These are phyloP conservation scores for Trypanosomatidae sp. DNA, from an alignment of 208 protist species.

Conservation along the genomic window DNA sequence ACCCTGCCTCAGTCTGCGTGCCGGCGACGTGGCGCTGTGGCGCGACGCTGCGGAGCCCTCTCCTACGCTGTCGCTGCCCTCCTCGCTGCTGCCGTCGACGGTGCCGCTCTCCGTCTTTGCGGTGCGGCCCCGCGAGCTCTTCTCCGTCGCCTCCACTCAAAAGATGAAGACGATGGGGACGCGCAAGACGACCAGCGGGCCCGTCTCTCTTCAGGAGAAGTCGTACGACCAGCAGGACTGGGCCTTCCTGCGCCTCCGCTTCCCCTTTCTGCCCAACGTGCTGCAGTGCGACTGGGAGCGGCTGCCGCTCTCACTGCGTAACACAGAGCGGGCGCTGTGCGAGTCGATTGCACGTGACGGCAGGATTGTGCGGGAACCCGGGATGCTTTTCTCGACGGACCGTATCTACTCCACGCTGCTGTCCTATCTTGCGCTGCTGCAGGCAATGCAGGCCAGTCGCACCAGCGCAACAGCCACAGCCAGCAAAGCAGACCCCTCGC, in stretches of 20 bases:
- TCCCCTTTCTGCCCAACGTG: constrained; percentile 42
- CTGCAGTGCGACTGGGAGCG: constrained; percentile 45
- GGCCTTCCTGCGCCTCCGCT: constrained; percentile 43
- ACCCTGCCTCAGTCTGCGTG: constrained; percentile 7
- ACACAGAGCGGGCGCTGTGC: constrained; percentile 45
- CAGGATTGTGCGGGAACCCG: constrained; percentile 10
- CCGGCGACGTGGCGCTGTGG: constrained; percentile 5
- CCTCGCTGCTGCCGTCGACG: constrained; percentile 32
- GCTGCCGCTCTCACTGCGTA: constrained; percentile 43
- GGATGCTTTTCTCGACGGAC: constrained; percentile 17
- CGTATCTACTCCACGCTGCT: constrained; percentile 13
- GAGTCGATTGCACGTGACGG: no score
- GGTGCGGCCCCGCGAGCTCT: constrained; percentile 44
- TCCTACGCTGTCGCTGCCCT: no score
- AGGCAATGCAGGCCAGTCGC: not conserved
- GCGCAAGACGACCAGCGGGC: no score
- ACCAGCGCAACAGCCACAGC: no score
- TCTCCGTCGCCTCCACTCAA: constrained; percentile 22
- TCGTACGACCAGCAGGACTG: constrained; percentile 36
- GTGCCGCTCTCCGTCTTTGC: constrained; percentile 41
- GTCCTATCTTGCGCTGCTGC: constrained; percentile 15
- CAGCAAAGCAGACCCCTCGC: no score
- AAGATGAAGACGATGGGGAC: no score
- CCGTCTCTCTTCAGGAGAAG: not conserved
- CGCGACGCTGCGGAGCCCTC: constrained; percentile 11